A percentile compares a stretch with the other conserved stretches of the same genome.
Evolutionary conservation across 257 asterid genomes (phyloP).

Genomic region (Pogostemon cablin): DNA sequence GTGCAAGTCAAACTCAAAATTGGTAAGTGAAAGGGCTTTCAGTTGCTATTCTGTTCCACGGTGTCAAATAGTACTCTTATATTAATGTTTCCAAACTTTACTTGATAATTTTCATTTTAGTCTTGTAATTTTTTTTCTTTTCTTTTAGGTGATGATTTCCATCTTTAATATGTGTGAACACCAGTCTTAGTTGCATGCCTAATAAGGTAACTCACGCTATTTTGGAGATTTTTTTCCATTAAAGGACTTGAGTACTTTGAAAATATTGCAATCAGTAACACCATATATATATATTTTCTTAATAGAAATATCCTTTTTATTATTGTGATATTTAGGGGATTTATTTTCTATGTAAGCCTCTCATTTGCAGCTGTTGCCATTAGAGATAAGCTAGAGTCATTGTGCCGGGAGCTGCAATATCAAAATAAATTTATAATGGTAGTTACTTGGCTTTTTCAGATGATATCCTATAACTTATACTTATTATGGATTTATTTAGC

Average conservation of each 20-base stretch:
- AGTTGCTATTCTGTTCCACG: conserved; percentile 1
- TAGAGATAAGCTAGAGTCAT: conserved; percentile 91
- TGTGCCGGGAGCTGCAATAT: conserved; percentile 97
- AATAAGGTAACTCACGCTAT: conserved; percentile 13
- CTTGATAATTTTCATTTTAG: conserved; percentile 5
- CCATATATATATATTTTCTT: neutral
- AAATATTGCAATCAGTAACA: conserved; percentile 21
- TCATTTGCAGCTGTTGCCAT: conserved; percentile 82
- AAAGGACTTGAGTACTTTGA: neutral
- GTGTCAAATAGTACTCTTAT: neutral
- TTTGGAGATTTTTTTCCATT: neutral
- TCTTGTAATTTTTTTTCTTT: neutral
- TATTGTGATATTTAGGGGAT: conserved; percentile 15
- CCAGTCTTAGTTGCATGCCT: conserved; percentile 15
- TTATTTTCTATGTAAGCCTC: conserved; percentile 15
- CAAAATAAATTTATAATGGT: conserved; percentile 93
- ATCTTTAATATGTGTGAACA: neutral
- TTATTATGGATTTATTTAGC: conserved; percentile 20
- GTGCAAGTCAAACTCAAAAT: conserved; percentile 58
- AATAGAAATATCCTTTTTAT: neutral
- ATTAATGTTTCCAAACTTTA: conserved; percentile 15
- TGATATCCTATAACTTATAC: conserved; percentile 27
- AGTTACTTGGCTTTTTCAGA: conserved; percentile 34
- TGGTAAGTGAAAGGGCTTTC: conserved; percentile 36
- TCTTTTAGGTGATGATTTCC: neutral